Evolutionary conservation across 257 asterid genomes (phyloP).

Genomic region (Salvia rosmarinus): DNA sequence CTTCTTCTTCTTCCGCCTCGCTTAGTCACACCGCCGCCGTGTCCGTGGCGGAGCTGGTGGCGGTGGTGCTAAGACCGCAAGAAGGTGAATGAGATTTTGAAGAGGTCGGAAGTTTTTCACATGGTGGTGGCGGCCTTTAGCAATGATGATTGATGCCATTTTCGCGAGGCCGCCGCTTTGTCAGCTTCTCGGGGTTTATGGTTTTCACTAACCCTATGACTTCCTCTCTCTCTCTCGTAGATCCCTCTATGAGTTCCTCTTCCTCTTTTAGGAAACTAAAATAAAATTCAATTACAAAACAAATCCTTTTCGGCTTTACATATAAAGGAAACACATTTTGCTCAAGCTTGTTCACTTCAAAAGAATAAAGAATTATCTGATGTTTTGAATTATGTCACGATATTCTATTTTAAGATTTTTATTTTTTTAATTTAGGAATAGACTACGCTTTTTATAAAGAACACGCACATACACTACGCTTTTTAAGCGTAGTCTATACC

Average conservation of each 20-base stretch:
- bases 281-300: too few species aligned
- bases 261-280: too few species aligned
- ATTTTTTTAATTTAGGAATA: too few species aligned
- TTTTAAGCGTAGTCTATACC: too few species aligned
- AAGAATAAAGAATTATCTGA: too few species aligned
- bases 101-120: conserved; percentile 44
- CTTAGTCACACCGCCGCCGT: conserved; percentile 40
- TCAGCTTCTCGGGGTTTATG: conserved; percentile 8
- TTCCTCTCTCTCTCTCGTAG: background rate
- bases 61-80: conserved; percentile 50
- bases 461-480: too few species aligned
- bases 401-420: too few species aligned
- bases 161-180: conserved; percentile 3
- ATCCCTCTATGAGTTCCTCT: background rate
- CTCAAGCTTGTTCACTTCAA: too few species aligned
- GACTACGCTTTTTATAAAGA: too few species aligned
- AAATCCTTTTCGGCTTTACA: too few species aligned
- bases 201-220: conserved; percentile 21
- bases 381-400: too few species aligned
- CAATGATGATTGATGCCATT: conserved; percentile 58
- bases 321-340: too few species aligned
- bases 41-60: conserved; percentile 33
- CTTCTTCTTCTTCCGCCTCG: conserved; percentile 80
- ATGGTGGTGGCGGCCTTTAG: conserved; percentile 44
- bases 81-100: conserved; percentile 47